phyloP scores from a whole-genome alignment of 257 asterid genomes.

The Schizonepeta tenuifolia region DNA sequence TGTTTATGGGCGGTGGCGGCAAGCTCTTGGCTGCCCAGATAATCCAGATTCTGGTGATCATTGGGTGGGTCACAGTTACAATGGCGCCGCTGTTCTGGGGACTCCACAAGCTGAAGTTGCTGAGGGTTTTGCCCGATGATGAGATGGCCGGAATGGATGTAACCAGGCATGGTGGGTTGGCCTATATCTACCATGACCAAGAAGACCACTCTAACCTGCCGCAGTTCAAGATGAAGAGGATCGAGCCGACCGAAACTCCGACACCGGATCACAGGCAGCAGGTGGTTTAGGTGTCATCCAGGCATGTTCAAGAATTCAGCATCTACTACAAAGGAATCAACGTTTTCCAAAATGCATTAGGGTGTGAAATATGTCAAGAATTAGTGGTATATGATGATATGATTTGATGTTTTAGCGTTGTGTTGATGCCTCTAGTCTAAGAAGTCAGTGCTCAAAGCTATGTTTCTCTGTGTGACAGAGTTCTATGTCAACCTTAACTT shows the following conservation, averaged over 20 bases:
- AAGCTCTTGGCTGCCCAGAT: conserved; percentile 64
- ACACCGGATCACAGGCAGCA: conserved; percentile 34
- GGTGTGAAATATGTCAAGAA: not conserved
- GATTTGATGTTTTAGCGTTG: not conserved
- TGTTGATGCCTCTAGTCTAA: conserved; percentile 10
- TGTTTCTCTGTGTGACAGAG: not conserved
- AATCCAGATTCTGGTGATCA: conserved; percentile 51
- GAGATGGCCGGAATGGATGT: conserved; percentile 71
- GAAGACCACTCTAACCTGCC: conserved; percentile 49
- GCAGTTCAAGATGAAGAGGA: conserved; percentile 42
- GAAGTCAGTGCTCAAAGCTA: not conserved
- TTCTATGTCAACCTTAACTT: not conserved
- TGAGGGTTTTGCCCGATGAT: conserved; percentile 57
- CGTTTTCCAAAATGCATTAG: not conserved
- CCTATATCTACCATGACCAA: conserved; percentile 62
- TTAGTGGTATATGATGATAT: not conserved
- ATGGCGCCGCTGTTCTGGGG: conserved; percentile 63
- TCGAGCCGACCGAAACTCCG: conserved; percentile 48
- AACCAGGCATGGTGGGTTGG: conserved; percentile 74
- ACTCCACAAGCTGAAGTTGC: conserved; percentile 47
- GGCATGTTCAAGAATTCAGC: conserved; percentile 1
- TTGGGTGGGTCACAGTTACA: conserved; percentile 64
- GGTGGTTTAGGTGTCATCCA: not conserved
- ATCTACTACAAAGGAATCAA: not conserved
- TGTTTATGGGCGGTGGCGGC: conserved; percentile 78